Conservation (phyloP, 768 basidiomycete genomes). For the Lentinula aciculospora region DNA sequence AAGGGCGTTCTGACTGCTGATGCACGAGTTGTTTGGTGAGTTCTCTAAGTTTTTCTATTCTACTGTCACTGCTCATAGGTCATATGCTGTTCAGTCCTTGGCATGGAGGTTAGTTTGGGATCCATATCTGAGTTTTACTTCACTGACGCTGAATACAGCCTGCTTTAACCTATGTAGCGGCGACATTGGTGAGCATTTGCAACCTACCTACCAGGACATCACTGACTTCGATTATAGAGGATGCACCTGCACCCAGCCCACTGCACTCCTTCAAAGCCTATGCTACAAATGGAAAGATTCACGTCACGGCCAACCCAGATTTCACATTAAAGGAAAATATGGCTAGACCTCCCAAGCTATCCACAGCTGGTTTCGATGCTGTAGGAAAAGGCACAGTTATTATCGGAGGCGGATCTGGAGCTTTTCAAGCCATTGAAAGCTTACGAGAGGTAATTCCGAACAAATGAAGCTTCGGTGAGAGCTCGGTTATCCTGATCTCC, state of each 20-base stretch:
- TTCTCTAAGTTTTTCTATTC: neutral
- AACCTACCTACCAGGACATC: neutral
- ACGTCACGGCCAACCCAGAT: constrained; percentile 64
- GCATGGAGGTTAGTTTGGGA: constrained; percentile 63
- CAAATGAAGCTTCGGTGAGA: neutral
- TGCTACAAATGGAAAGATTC: constrained; percentile 66
- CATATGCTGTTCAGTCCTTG: constrained; percentile 49
- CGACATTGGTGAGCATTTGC: constrained; percentile 55
- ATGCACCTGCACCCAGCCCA: constrained; percentile 78
- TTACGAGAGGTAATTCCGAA: constrained; percentile 58
- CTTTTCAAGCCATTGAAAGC: constrained; percentile 73
- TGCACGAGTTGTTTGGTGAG: constrained; percentile 75
- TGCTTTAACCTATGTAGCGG: constrained; percentile 86
- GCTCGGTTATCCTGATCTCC: neutral
- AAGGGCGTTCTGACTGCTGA: constrained; percentile 79
- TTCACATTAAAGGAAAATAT: constrained; percentile 63
- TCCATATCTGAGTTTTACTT: neutral
- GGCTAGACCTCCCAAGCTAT: constrained; percentile 53
- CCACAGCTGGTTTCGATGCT: constrained; percentile 38
- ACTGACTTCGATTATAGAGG: constrained; percentile 44
- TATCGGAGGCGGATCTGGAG: constrained; percentile 80
- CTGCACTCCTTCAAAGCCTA: constrained; percentile 73
- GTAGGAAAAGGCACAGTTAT: constrained; percentile 69
- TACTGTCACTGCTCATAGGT: neutral
- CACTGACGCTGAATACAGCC: constrained; percentile 34